Conservation (phyloP, 208 protist species). For the Trypanosoma avium region DNA sequence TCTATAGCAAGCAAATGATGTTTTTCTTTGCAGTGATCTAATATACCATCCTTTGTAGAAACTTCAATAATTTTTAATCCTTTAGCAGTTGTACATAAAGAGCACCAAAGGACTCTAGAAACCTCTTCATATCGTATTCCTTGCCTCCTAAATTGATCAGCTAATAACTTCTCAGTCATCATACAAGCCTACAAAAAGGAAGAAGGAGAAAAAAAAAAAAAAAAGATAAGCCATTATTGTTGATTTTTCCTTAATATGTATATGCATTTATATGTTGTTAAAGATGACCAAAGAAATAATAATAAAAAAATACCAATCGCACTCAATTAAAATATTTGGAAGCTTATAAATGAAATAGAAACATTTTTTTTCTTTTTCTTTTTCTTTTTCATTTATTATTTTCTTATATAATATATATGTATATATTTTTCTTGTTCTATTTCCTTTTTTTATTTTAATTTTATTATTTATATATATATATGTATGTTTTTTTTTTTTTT, state of each 20-base stretch:
- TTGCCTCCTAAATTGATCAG: constrained; percentile 35
- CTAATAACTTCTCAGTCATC: constrained; percentile 13
- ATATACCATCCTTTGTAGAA: constrained; percentile 20
- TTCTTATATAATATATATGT: no score
- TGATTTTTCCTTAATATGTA: no score
- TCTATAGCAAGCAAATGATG: constrained; percentile 53
- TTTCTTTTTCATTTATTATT: no score
- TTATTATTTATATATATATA: no score
- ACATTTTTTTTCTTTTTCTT: no score
- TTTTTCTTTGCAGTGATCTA: constrained; percentile 59
- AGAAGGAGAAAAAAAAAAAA: constrained; percentile 13
- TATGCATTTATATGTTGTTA: no score
- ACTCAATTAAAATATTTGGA: no score
- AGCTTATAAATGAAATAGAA: no score
- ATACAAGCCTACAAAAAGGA: constrained; percentile 2
- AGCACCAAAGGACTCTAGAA: constrained; percentile 30
- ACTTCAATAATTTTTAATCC: constrained; percentile 27
- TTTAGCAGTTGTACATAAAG: constrained; percentile 31
- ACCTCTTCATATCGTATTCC: constrained; percentile 31
- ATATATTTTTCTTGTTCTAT: no score
- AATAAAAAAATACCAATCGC: not conserved
- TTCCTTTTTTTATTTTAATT: no score
- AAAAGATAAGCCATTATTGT: constrained; percentile 1
- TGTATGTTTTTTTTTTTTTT: no score
- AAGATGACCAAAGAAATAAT: constrained; percentile 8